These are phyloP conservation scores for Leucocoprinus leucothites DNA, from an alignment of 768 basidiomycete genomes.

Conservation along the genomic window DNA sequence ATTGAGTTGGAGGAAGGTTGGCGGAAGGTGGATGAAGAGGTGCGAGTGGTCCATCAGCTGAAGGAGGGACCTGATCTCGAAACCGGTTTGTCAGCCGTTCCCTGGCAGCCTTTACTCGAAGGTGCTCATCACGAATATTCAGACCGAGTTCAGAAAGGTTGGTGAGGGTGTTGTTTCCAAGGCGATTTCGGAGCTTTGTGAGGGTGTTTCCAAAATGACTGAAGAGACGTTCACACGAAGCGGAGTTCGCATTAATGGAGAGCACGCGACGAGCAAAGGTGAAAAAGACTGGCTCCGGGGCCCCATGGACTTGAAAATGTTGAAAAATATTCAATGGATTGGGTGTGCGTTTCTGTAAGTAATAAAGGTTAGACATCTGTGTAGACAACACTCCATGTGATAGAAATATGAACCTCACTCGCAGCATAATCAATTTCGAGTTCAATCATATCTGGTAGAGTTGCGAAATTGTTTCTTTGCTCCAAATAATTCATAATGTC, in stretches of 20 bases:
- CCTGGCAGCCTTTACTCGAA: neutral
- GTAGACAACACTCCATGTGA: neutral
- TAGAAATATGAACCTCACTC: neutral
- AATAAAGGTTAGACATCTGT: neutral
- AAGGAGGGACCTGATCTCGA: neutral
- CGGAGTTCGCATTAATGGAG: conserved; percentile 24
- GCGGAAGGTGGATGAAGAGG: neutral
- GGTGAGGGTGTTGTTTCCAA: neutral
- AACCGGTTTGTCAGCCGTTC: neutral
- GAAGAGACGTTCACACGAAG: conserved; percentile 27
- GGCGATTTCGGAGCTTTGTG: conserved; percentile 17
- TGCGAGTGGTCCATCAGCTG: neutral
- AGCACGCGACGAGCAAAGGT: conserved; percentile 22
- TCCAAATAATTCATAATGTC: neutral
- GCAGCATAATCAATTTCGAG: neutral
- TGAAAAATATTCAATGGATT: conserved; percentile 19
- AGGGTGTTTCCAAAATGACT: conserved; percentile 24
- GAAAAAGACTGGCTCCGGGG: conserved; percentile 17
- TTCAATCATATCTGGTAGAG: neutral
- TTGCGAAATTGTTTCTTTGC: neutral
- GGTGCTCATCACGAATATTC: neutral
- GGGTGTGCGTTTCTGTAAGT: neutral
- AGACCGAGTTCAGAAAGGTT: neutral
- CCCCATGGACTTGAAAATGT: conserved; percentile 14
- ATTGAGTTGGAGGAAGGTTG: neutral